phyloP scores from a whole-genome alignment of 1,284 basidiomycete species.

The Tylopilus sp. region DNA sequence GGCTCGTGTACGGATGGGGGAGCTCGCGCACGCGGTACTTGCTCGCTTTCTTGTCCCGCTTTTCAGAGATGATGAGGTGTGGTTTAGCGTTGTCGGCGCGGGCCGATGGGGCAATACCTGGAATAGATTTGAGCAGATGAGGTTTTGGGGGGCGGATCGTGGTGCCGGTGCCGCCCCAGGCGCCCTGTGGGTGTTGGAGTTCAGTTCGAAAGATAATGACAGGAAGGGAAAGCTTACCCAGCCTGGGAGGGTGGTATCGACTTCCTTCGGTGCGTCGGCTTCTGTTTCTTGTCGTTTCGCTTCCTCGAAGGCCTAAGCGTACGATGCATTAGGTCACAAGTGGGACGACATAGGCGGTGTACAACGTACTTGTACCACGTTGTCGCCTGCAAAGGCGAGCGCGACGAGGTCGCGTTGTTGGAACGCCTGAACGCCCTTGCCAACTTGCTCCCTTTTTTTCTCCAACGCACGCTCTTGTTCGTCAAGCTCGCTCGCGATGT shows the following conservation, averaged over 20 bases:
- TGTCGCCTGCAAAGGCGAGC: constrained; percentile 95
- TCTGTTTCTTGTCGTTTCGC: constrained; percentile 85
- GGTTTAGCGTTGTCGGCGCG: constrained; percentile 89
- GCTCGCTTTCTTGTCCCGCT: constrained; percentile 91
- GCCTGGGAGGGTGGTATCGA: constrained; percentile 93
- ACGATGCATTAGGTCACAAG: constrained; percentile 9
- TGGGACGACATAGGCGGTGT: neutral
- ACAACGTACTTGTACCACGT: constrained; percentile 81
- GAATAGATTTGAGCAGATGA: constrained; percentile 80
- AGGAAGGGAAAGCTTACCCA: constrained; percentile 74
- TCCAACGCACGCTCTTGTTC: constrained; percentile 67
- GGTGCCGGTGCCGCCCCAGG: constrained; percentile 90
- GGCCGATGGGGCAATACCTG: constrained; percentile 81
- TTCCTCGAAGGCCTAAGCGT: constrained; percentile 81
- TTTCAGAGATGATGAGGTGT: constrained; percentile 95
- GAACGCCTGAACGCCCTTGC: constrained; percentile 69
- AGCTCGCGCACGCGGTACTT: constrained; percentile 92
- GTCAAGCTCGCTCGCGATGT: constrained; percentile 73
- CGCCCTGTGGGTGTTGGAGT: constrained; percentile 67
- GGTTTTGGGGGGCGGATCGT: constrained; percentile 69
- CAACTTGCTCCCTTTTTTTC: constrained; percentile 48
- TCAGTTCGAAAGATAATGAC: neutral
- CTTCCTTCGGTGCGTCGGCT: constrained; percentile 84
- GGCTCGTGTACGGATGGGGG: constrained; percentile 94
- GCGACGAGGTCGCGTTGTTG: constrained; percentile 93